A percentile compares a stretch with the other conserved stretches of the same genome.
phyloP scores from a whole-genome alignment of 2,329 filamentous ascomycete genomes.

The Esteya vermicola region DNA sequence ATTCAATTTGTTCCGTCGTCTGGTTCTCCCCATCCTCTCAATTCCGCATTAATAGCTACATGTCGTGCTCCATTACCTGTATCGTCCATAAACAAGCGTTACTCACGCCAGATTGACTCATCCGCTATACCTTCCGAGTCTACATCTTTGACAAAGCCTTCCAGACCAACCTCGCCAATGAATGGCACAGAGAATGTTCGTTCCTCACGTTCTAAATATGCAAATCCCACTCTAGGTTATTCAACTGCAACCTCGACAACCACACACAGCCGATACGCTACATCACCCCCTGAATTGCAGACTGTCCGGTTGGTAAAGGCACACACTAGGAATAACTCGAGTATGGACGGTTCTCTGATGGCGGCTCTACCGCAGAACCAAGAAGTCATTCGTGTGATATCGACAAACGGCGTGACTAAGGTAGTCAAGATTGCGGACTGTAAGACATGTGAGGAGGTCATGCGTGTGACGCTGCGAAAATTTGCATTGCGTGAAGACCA shows the following conservation, averaged over 20 bases:
- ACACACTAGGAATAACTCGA: conserved; percentile 69
- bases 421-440: conserved; percentile 88
- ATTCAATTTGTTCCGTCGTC: conserved; percentile 46
- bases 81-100: conserved; percentile 42
- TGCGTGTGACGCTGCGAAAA: conserved; percentile 77
- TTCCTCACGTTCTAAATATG: conserved; percentile 39
- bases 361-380: conserved; percentile 74
- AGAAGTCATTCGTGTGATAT: conserved; percentile 85
- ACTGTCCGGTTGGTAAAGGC: conserved; percentile 42
- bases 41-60: no score
- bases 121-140: conserved; percentile 25
- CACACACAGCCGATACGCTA: conserved; percentile 32
- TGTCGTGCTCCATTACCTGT: conserved; percentile 29
- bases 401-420: conserved; percentile 79
- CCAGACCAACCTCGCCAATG: conserved; percentile 57
- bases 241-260: not conserved
- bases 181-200: conserved; percentile 24
- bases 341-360: conserved; percentile 75
- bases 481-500: conserved; percentile 80
- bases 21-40: conserved; percentile 48
- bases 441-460: conserved; percentile 83
- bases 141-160: conserved; percentile 37
- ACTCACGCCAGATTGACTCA: conserved; percentile 45
- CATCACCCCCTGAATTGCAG: conserved; percentile 50
- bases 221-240: conserved; percentile 1